These are phyloP conservation scores for Neonothopanus nambi DNA, from an alignment of 1,284 basidiomycete species.

Conservation along the genomic window DNA sequence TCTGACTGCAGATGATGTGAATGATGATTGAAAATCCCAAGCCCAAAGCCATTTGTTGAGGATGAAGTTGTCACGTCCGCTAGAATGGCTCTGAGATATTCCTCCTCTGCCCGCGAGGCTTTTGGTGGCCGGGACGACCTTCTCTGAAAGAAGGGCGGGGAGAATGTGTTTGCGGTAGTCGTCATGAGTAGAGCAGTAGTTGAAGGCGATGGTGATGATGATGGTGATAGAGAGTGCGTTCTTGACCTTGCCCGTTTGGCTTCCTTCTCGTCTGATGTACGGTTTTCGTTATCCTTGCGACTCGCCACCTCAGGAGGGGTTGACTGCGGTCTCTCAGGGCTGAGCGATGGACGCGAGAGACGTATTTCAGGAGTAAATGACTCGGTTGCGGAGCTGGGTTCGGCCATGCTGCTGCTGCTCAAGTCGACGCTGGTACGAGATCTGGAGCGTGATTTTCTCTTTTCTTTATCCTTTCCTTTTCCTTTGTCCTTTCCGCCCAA, in stretches of 20 bases:
- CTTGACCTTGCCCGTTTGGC: conserved; percentile 7
- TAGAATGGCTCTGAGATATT: conserved; percentile 64
- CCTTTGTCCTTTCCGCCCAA: conserved; percentile 25
- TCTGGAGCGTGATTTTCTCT: conserved; percentile 6
- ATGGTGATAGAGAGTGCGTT: conserved; percentile 17
- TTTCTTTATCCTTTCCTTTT: conserved; percentile 30
- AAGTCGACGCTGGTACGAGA: conserved; percentile 9
- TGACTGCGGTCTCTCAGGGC: conserved; percentile 7
- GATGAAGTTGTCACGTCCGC: conserved; percentile 52
- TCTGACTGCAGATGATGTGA: background rate
- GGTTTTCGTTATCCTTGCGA: background rate
- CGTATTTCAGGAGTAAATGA: conserved; percentile 20
- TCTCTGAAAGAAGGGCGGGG: conserved; percentile 22
- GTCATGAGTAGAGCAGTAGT: background rate
- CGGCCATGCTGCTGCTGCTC: background rate
- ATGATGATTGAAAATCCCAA: conserved; percentile 42
- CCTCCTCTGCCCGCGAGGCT: conserved; percentile 52
- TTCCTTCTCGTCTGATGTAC: background rate
- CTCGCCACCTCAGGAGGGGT: conserved; percentile 4
- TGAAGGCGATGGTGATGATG: conserved; percentile 14
- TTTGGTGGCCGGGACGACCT: conserved; percentile 54
- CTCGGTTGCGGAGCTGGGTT: background rate
- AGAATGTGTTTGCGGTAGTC: conserved; percentile 17
- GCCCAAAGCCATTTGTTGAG: conserved; percentile 33
- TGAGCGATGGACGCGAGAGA: conserved; percentile 21